A percentile compares a stretch with the other conserved stretches of the same genome.
Conservation (phyloP, 495 filamentous ascomycete genomes). For the Aspergillus incahuasiensis region DNA sequence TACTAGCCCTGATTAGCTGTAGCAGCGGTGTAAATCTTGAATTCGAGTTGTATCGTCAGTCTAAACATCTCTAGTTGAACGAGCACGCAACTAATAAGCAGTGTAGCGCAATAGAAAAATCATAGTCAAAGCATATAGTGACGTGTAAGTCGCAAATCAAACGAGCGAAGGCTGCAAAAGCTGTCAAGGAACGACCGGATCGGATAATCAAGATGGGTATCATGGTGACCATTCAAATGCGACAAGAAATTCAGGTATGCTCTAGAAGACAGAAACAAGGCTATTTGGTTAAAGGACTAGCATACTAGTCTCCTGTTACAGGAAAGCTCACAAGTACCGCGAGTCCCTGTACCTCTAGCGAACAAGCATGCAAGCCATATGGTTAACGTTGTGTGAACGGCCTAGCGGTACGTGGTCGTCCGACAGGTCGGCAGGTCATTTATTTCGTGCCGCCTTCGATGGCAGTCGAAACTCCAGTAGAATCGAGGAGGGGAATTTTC, state of each 20-base stretch:
- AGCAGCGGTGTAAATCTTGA: not conserved
- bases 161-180: not conserved
- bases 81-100: not conserved
- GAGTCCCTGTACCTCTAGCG: too few relatives aligned
- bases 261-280: not conserved
- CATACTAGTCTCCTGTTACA: not conserved
- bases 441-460: conserved; percentile 10
- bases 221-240: conserved; percentile 12
- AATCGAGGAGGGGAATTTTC: conserved; percentile 40
- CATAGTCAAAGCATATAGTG: not conserved
- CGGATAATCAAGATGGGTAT: conserved; percentile 17
- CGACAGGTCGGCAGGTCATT: not conserved
- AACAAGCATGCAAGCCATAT: too few relatives aligned
- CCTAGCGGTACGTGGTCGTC: too few relatives aligned
- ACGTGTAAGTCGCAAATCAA: not conserved
- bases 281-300: not conserved
- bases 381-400: too few relatives aligned
- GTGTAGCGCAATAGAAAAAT: not conserved
- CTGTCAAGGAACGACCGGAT: conserved; percentile 8
- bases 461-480: conserved; percentile 26
- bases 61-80: not conserved
- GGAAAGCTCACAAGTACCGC: too few relatives aligned
- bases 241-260: conserved; percentile 5
- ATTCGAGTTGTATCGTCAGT: not conserved
- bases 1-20: not conserved